phyloP scores from a whole-genome alignment of 2,329 filamentous ascomycete genomes.

The Xylaria polymorpha region DNA sequence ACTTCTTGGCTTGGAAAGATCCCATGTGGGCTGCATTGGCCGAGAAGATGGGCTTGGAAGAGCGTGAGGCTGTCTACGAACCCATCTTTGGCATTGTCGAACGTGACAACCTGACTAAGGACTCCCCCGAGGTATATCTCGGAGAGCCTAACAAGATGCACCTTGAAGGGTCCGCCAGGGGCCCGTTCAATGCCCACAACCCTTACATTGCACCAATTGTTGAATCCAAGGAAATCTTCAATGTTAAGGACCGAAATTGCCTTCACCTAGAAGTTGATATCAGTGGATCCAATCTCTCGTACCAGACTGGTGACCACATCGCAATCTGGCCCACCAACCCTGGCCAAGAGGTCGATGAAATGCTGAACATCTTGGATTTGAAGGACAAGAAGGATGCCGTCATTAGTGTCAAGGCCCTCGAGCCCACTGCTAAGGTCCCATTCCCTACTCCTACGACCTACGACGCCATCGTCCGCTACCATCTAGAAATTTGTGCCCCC shows the following conservation, averaged over 20 bases:
- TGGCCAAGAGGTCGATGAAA: slow-evolving; percentile 89
- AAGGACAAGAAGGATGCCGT: slow-evolving; percentile 81
- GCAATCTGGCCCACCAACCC: slow-evolving; percentile 97
- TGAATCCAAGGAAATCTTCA: slow-evolving; percentile 92
- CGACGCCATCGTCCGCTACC: slow-evolving; percentile 91
- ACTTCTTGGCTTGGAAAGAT: slow-evolving; percentile 99
- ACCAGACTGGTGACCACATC: slow-evolving; percentile 97
- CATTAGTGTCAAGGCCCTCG: slow-evolving; percentile 88
- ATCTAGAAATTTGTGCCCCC: slow-evolving; percentile 95
- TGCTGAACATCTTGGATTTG: slow-evolving; percentile 83
- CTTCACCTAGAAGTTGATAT: slow-evolving; percentile 96
- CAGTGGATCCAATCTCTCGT: slow-evolving; percentile 86
- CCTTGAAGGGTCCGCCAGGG: slow-evolving; percentile 83
- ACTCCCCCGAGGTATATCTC: slow-evolving; percentile 86
- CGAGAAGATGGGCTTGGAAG: slow-evolving; percentile 86
- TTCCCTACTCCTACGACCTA: slow-evolving; percentile 98
- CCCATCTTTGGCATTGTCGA: slow-evolving; percentile 88
- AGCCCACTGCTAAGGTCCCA: slow-evolving; percentile 95
- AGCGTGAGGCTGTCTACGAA: slow-evolving; percentile 96
- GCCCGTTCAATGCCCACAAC: slow-evolving; percentile 96
- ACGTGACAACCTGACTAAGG: slow-evolving; percentile 76
- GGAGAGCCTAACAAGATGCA: slow-evolving; percentile 98
- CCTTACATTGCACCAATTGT: slow-evolving; percentile 94
- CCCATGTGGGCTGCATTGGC: slow-evolving; percentile 94
- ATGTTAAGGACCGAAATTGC: slow-evolving; percentile 90